Conservation (phyloP, 148 eudicot species). For the Arbutus unedo region DNA sequence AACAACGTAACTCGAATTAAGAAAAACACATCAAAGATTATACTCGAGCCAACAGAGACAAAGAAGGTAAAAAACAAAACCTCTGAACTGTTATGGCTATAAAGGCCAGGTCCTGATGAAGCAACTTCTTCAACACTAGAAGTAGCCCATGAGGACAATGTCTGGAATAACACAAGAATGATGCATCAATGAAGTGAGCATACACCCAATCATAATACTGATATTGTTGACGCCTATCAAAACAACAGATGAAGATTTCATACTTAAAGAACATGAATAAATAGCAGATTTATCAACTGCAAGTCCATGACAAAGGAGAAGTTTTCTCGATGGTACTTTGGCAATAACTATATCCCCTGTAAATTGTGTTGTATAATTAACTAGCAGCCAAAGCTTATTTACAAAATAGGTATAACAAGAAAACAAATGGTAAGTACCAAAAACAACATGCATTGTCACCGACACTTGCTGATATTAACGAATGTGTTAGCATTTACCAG, state of each 20-base stretch:
- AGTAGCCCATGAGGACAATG: conserved; percentile 95
- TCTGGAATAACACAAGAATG: conserved; percentile 41
- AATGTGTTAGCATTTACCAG: neutral
- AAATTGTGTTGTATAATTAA: neutral
- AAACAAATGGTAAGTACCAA: neutral
- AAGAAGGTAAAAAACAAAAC: too few relatives aligned
- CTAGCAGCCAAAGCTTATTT: neutral
- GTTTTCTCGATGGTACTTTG: neutral
- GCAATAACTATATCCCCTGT: neutral
- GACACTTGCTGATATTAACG: neutral
- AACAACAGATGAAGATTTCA: neutral
- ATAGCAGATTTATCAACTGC: neutral
- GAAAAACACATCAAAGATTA: neutral
- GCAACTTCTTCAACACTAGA: conserved; percentile 99
- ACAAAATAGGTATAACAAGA: neutral
- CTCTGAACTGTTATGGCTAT: too few relatives aligned
- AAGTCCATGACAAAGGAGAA: neutral
- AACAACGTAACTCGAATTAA: neutral
- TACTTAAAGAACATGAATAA: neutral
- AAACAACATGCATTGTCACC: neutral
- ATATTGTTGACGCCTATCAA: neutral
- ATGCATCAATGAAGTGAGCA: neutral
- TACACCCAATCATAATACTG: neutral
- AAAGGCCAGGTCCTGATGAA: conserved; percentile 77
- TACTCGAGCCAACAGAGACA: neutral